A percentile compares a stretch with the other conserved stretches of the same genome.
Evolutionary conservation across 495 filamentous ascomycete genomes (phyloP).

Genomic region (Hypomontagnella monticulosa): DNA sequence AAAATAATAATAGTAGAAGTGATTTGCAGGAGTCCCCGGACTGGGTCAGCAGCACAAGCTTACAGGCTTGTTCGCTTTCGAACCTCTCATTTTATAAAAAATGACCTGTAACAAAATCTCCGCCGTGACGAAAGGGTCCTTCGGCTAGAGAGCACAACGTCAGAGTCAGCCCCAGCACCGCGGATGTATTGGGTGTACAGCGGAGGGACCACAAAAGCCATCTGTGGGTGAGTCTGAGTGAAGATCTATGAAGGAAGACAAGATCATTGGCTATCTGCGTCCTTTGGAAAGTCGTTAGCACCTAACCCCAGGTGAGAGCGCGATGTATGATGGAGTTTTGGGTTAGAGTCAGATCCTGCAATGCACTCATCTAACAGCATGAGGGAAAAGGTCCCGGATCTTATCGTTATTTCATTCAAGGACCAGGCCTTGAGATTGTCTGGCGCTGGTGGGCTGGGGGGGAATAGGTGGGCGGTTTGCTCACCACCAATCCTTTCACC

Average conservation of each 20-base stretch:
- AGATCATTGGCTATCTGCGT: not conserved
- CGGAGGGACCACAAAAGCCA: not conserved
- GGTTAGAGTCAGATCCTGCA: conserved; percentile 47
- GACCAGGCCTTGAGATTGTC: conserved; percentile 39
- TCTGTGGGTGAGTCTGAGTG: not conserved
- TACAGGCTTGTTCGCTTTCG: conserved; percentile 22
- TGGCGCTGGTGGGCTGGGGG: no score
- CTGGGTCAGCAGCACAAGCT: conserved; percentile 23
- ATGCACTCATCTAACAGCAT: conserved; percentile 48
- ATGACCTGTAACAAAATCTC: conserved; percentile 41
- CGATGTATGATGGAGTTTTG: conserved; percentile 28
- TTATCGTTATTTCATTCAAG: conserved; percentile 42
- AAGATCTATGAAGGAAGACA: not conserved
- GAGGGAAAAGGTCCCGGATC: conserved; percentile 41
- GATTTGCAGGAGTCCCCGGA: conserved; percentile 35
- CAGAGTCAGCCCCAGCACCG: conserved; percentile 8
- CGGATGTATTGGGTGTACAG: conserved; percentile 10
- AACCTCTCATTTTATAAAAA: conserved; percentile 35
- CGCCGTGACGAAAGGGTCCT: conserved; percentile 21
- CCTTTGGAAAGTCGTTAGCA: conserved; percentile 10
- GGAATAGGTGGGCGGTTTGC: conserved; percentile 27
- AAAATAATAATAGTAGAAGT: conserved; percentile 30
- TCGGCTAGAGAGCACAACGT: conserved; percentile 29
- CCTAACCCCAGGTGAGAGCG: conserved; percentile 28
- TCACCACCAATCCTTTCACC: conserved; percentile 39